Evolutionary conservation across 2,329 filamentous ascomycete genomes (phyloP).

Genomic region (Penicillium sp.): DNA sequence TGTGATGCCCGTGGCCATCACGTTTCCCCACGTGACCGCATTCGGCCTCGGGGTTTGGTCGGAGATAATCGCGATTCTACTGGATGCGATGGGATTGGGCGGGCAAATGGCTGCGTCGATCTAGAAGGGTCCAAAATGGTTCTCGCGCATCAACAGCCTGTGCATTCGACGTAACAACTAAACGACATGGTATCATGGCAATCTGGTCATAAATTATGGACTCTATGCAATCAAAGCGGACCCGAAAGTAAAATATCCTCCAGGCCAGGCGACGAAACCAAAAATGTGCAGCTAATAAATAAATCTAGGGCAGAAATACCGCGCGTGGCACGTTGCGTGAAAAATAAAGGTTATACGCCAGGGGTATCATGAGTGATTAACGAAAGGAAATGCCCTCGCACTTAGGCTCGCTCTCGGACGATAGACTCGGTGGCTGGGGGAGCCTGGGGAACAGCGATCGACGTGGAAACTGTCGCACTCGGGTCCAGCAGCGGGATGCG

Average conservation of each 20-base stretch:
- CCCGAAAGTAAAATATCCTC: too few species aligned
- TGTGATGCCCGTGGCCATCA: slow-evolving; percentile 19
- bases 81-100: neutral
- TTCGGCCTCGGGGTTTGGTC: slow-evolving; percentile 17
- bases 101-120: neutral
- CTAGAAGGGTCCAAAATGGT: neutral
- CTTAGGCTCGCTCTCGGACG: slow-evolving; percentile 28
- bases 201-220: too few species aligned
- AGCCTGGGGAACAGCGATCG: slow-evolving; percentile 26
- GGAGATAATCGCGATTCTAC: slow-evolving; percentile 13
- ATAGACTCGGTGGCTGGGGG: slow-evolving; percentile 7
- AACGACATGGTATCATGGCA: too few species aligned
- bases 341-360: slow-evolving; percentile 4
- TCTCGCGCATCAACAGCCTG: too few species aligned
- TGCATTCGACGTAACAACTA: too few species aligned
- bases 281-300: too few species aligned
- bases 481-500: slow-evolving; percentile 39
- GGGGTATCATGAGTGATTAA: slow-evolving; percentile 18
- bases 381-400: slow-evolving; percentile 6
- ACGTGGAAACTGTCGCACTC: slow-evolving; percentile 15
- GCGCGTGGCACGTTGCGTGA: too few species aligned
- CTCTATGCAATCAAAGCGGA: too few species aligned
- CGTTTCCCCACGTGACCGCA: slow-evolving; percentile 21
- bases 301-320: too few species aligned
- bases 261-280: too few species aligned